These are phyloP conservation scores for Adansonia madagascariensis DNA, from an alignment of 441 rosid genomes.

Conservation along the genomic window DNA sequence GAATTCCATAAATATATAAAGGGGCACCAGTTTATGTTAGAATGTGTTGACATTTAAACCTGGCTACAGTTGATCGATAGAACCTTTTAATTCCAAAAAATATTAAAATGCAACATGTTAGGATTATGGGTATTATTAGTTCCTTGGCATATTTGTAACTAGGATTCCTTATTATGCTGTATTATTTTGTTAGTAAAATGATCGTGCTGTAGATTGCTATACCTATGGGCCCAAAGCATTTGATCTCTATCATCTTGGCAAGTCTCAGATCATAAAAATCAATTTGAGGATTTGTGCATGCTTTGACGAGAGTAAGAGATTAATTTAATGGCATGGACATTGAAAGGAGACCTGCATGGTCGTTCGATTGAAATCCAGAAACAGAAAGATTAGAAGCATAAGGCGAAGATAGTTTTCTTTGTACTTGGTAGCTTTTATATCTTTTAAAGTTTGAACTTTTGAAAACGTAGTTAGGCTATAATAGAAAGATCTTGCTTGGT, in stretches of 20 bases:
- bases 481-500: background rate
- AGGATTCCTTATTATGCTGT: background rate
- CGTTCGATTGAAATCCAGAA: background rate
- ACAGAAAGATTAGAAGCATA: background rate
- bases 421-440: slow-evolving; percentile 1
- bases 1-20: background rate
- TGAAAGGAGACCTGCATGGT: background rate
- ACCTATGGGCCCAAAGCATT: background rate
- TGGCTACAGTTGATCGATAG: background rate
- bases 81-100: background rate
- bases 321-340: background rate
- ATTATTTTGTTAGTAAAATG: slow-evolving; percentile 6
- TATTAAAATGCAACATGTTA: slow-evolving; percentile 6
- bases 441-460: background rate
- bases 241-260: slow-evolving; percentile 5
- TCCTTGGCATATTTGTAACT: background rate
- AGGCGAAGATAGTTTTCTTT: background rate
- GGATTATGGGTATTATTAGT: slow-evolving; percentile 8
- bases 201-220: slow-evolving; percentile 14
- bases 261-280: background rate
- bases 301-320: background rate
- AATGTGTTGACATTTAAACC: background rate
- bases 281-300: background rate
- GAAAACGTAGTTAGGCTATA: background rate
- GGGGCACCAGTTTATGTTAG: background rate